A percentile compares a stretch with the other conserved stretches of the same genome.
Evolutionary conservation across 164 flowering plant species (phyloP).

Genomic region (Vitis cinerea): DNA sequence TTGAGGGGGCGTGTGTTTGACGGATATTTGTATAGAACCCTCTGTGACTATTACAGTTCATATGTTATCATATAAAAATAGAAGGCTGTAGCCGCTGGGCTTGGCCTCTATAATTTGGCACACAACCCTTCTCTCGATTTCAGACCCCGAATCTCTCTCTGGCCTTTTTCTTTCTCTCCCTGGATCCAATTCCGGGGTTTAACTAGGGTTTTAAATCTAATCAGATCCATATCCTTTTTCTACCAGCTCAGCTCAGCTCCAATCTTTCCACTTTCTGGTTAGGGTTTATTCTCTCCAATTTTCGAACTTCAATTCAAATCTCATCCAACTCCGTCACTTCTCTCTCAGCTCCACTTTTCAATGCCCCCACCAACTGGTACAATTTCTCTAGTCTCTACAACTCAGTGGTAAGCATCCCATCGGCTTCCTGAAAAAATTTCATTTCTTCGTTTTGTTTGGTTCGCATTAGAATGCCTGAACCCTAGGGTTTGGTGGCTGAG

Average conservation of each 20-base stretch:
- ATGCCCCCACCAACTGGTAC: not conserved
- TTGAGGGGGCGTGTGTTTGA: too few relatives aligned
- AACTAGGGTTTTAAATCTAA: slow-evolving; percentile 3
- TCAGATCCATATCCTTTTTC: too few relatives aligned
- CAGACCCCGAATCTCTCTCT: not conserved
- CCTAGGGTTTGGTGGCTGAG: not conserved
- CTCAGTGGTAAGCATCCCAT: not conserved
- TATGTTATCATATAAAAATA: too few relatives aligned
- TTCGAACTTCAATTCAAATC: not conserved
- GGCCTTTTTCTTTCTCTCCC: not conserved
- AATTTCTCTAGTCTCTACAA: slow-evolving; percentile 8
- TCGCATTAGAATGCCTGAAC: not conserved
- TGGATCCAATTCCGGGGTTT: not conserved
- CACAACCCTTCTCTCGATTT: not conserved
- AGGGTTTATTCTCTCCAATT: not conserved
- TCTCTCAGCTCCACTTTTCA: slow-evolving; percentile 1
- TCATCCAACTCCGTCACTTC: not conserved
- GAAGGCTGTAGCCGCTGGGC: too few relatives aligned
- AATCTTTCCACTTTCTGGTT: not conserved
- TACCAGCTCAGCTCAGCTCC: not conserved
- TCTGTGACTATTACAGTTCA: too few relatives aligned
- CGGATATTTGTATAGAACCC: too few relatives aligned
- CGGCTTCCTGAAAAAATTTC: not conserved
- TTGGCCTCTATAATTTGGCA: not conserved
- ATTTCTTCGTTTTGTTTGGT: not conserved